A percentile compares a stretch with the other conserved stretches of the same genome.
phyloP scores from a whole-genome alignment of 2,329 filamentous ascomycete genomes.

The Fusarium gaditjirri region DNA sequence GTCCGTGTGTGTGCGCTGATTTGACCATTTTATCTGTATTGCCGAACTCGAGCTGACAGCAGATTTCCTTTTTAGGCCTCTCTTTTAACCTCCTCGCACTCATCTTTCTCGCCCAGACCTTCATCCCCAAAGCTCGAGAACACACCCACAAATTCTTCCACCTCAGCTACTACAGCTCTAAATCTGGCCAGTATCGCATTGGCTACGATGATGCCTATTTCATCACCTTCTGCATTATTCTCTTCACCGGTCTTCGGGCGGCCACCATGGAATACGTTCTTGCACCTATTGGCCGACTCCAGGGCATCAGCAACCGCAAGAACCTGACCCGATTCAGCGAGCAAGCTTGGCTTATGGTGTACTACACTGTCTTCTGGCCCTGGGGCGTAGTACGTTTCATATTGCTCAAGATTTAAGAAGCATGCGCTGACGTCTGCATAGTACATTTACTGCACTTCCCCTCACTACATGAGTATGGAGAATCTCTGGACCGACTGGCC shows the following conservation, averaged over 20 bases:
- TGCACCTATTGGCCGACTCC: slow-evolving; percentile 76
- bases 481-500: slow-evolving; percentile 91
- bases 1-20: slow-evolving; percentile 21
- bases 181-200: slow-evolving; percentile 75
- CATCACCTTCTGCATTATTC: slow-evolving; percentile 81
- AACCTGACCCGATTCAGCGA: slow-evolving; percentile 86
- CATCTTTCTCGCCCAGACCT: slow-evolving; percentile 82
- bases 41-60: slow-evolving; percentile 40
- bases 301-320: slow-evolving; percentile 81
- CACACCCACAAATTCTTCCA: slow-evolving; percentile 90
- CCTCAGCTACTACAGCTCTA: slow-evolving; percentile 82
- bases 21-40: slow-evolving; percentile 1
- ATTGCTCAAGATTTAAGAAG: neutral
- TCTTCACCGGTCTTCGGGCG: slow-evolving; percentile 88
- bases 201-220: slow-evolving; percentile 85
- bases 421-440: slow-evolving; percentile 50
- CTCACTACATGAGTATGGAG: slow-evolving; percentile 80
- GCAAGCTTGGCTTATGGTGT: slow-evolving; percentile 90
- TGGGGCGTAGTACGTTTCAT: slow-evolving; percentile 77
- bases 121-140: slow-evolving; percentile 81
- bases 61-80: slow-evolving; percentile 63
- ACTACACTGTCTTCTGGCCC: slow-evolving; percentile 84
- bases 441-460: slow-evolving; percentile 83
- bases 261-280: slow-evolving; percentile 88
- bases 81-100: slow-evolving; percentile 87